Percentiles rank a stretch among this genome's conserved stretches.
phyloP scores from a whole-genome alignment of 495 filamentous ascomycete species.

The Podospora anserina region DNA sequence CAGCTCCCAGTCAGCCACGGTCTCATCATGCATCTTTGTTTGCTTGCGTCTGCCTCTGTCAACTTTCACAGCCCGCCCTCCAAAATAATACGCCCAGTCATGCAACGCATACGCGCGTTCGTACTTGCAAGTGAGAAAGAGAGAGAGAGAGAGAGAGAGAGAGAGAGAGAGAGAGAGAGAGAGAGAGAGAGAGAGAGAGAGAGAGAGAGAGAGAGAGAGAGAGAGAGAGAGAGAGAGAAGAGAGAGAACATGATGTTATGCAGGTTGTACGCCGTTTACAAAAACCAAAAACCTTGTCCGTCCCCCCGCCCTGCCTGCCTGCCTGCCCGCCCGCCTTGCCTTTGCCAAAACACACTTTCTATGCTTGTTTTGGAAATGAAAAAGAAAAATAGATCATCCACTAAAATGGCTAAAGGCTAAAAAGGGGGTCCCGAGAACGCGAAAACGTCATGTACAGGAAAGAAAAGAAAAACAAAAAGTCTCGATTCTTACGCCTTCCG shows the following conservation, averaged over 20 bases:
- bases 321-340: neutral
- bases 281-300: conserved; percentile 11
- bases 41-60: neutral
- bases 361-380: conserved; percentile 15
- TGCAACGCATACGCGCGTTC: conserved; percentile 16
- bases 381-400: conserved; percentile 19
- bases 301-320: conserved; percentile 3
- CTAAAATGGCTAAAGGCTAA: conserved; percentile 18
- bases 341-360: conserved; percentile 16
- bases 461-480: conserved; percentile 8
- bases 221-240: neutral
- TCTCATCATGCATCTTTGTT: neutral
- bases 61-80: conserved; percentile 3
- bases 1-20: neutral
- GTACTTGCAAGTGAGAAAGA: conserved; percentile 9
- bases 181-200: neutral
- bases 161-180: neutral
- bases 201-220: neutral
- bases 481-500: neutral
- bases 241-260: conserved; percentile 13
- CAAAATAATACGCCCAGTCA: conserved; percentile 22
- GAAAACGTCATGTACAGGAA: conserved; percentile 19
- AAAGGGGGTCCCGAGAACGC: conserved; percentile 5
- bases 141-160: neutral
- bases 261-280: conserved; percentile 18